phyloP scores from a whole-genome alignment of 139 green algal species.

The Picochlorum sp. region DNA sequence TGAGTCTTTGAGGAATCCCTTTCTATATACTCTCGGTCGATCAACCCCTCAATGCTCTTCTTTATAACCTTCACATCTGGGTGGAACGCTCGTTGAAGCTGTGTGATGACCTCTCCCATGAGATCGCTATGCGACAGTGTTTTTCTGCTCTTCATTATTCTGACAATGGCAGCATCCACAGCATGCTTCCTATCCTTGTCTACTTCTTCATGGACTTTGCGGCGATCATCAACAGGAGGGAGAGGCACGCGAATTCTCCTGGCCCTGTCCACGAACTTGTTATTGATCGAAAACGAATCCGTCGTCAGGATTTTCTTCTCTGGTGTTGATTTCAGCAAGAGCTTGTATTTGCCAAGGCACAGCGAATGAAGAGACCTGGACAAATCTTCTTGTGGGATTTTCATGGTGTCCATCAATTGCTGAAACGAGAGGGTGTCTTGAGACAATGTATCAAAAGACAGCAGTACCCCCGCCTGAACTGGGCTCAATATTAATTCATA shows the following conservation, averaged over 20 bases:
- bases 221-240: constrained; percentile 80
- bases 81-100: constrained; percentile 94
- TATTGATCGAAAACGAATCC: constrained; percentile 84
- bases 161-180: constrained; percentile 48
- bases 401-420: constrained; percentile 73
- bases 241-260: constrained; percentile 81
- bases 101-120: constrained; percentile 90
- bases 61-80: constrained; percentile 97
- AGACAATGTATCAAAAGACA: constrained; percentile 63
- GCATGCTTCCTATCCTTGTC: constrained; percentile 70
- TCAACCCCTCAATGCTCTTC: constrained; percentile 93
- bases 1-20: constrained; percentile 41
- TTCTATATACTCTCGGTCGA: constrained; percentile 92
- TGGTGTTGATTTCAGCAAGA: constrained; percentile 74
- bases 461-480: constrained; percentile 74
- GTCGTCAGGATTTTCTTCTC: constrained; percentile 58
- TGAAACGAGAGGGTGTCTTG: constrained; percentile 54
- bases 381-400: constrained; percentile 84
- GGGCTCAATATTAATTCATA: constrained; percentile 85
- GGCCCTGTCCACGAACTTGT: constrained; percentile 84
- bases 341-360: constrained; percentile 80
- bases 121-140: constrained; percentile 77
- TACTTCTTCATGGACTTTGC: constrained; percentile 89
- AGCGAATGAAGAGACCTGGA: constrained; percentile 78
- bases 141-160: constrained; percentile 50